phyloP scores from a whole-genome alignment of 208 protist species.

The Acanthamoeba sp. region DNA sequence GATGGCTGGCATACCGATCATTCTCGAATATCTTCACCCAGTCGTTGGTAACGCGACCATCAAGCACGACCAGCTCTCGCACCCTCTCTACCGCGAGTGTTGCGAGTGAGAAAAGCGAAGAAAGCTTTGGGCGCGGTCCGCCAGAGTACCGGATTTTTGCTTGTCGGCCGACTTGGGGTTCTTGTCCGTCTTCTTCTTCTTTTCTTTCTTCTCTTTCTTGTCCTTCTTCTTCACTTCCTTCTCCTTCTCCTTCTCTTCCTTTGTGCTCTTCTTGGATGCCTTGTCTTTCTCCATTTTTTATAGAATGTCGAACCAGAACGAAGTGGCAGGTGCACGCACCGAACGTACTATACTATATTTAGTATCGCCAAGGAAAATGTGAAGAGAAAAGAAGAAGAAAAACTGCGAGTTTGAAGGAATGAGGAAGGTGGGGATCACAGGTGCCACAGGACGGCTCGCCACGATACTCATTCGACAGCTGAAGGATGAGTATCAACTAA shows the following conservation, averaged over 20 bases:
- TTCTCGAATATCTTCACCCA: slow-evolving; percentile 64
- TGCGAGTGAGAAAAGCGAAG: too few species aligned
- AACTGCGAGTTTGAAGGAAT: too few species aligned
- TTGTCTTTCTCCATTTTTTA: slow-evolving; percentile 14
- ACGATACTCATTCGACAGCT: neutral
- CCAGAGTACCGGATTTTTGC: too few species aligned
- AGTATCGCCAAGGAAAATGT: neutral
- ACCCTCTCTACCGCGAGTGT: neutral
- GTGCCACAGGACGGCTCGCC: neutral
- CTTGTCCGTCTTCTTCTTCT: slow-evolving; percentile 12
- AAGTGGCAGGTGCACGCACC: too few species aligned
- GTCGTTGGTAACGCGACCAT: neutral
- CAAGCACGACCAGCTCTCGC: neutral
- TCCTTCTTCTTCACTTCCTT: neutral
- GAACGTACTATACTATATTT: too few species aligned
- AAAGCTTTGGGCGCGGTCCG: too few species aligned
- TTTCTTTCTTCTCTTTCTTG: neutral
- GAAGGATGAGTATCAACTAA: neutral
- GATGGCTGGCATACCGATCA: neutral
- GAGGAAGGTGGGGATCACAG: slow-evolving; percentile 12
- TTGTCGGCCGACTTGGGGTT: neutral
- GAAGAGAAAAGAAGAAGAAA: neutral
- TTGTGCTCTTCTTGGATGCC: neutral
- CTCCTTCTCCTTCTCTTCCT: slow-evolving; percentile 1
- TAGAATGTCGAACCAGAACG: too few species aligned